phyloP scores from a whole-genome alignment of 2,329 filamentous ascomycete species.

The Penicillium sp. region DNA sequence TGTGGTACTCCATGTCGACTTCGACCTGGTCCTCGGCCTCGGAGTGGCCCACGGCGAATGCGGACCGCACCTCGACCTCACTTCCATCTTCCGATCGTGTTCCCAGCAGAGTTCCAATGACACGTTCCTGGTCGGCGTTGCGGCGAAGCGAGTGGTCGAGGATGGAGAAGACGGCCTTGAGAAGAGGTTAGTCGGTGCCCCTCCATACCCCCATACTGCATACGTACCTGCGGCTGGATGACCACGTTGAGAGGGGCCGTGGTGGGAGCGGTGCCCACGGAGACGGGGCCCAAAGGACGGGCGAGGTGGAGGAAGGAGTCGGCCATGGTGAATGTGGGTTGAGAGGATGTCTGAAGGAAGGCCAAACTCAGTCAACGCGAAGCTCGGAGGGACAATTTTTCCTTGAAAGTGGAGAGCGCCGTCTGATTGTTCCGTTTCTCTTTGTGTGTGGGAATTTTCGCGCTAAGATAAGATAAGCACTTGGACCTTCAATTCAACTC shows the following conservation, averaged over 20 bases:
- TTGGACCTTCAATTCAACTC: conserved; percentile 1
- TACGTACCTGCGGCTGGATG: conserved; percentile 86
- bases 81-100: conserved; percentile 93
- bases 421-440: conserved; percentile 29
- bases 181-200: conserved; percentile 14
- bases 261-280: conserved; percentile 74
- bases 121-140: conserved; percentile 87
- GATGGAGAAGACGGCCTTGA: conserved; percentile 62
- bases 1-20: conserved; percentile 99
- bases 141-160: conserved; percentile 91
- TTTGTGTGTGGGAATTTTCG: conserved; percentile 48
- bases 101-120: conserved; percentile 94
- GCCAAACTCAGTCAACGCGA: conserved; percentile 5
- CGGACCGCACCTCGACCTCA: conserved; percentile 92
- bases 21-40: conserved; percentile 98
- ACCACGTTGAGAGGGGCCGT: conserved; percentile 90
- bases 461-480: conserved; percentile 50
- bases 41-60: conserved; percentile 97
- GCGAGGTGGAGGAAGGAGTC: conserved; percentile 92
- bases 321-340: conserved; percentile 68
- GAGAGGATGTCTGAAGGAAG: conserved; percentile 11
- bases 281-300: conserved; percentile 80
- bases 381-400: conserved; percentile 30
- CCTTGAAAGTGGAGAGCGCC: conserved; percentile 33
- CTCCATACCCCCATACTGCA: neutral